Evolutionary conservation across 805 yeast species (phyloP).

Genomic region (Suhomyces canberraensis): DNA sequence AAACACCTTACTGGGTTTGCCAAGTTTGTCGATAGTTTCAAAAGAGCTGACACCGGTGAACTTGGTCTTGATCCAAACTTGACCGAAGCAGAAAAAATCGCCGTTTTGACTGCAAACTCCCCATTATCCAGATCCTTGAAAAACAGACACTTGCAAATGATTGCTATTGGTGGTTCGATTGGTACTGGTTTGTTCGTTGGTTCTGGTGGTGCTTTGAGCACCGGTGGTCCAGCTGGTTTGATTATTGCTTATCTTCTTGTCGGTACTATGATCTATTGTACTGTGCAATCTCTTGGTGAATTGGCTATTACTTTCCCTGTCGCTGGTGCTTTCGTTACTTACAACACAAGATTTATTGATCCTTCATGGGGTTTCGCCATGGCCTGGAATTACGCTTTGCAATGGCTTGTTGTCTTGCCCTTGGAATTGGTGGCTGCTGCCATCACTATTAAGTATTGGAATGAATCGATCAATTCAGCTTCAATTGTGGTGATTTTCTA

Average conservation of each 20-base stretch:
- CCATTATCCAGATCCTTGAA: constrained; percentile 52
- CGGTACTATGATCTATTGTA: constrained; percentile 34
- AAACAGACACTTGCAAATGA: constrained; percentile 72
- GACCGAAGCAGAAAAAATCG: constrained; percentile 45
- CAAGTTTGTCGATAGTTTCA: constrained; percentile 30
- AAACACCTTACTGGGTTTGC: constrained; percentile 14
- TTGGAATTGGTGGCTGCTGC: constrained; percentile 65
- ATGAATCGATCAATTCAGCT: constrained; percentile 46
- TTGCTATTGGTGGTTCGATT: constrained; percentile 79
- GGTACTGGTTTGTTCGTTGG: constrained; percentile 84
- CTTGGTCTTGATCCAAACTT: constrained; percentile 44
- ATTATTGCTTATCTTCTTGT: constrained; percentile 38
- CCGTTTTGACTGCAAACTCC: constrained; percentile 42
- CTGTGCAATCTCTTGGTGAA: constrained; percentile 45
- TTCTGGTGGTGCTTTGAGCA: constrained; percentile 56
- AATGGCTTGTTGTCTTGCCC: constrained; percentile 63
- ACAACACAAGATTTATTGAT: constrained; percentile 62
- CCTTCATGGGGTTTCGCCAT: constrained; percentile 69
- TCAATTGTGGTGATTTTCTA: constrained; percentile 59
- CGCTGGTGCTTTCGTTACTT: constrained; percentile 46
- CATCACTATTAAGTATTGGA: constrained; percentile 55
- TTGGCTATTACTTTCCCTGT: constrained; percentile 44
- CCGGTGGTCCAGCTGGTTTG: constrained; percentile 70
- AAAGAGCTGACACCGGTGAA: constrained; percentile 29
- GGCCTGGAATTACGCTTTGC: constrained; percentile 69